phyloP scores from a whole-genome alignment of 306 rosid genomes.

The Pyrus pyrifolia region DNA sequence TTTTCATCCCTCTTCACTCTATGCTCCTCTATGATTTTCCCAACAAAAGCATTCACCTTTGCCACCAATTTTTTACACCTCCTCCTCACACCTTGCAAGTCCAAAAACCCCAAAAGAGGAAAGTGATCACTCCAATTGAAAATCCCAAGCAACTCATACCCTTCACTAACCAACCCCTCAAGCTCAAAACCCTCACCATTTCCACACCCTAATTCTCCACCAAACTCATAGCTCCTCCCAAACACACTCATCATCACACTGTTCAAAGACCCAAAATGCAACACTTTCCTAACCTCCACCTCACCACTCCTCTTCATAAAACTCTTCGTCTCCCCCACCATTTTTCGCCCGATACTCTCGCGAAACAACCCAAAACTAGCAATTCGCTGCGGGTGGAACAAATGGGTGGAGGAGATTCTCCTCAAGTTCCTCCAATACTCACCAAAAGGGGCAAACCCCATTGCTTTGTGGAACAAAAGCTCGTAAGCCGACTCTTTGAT shows the following conservation, averaged over 20 bases:
- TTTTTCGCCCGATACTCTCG: conserved; percentile 24
- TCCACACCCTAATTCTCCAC: not conserved
- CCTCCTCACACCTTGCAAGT: conserved; percentile 61
- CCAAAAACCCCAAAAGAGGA: conserved; percentile 56
- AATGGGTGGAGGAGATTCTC: conserved; percentile 49
- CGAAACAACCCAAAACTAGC: conserved; percentile 27
- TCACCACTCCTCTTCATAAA: conserved; percentile 25
- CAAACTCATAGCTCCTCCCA: conserved; percentile 52
- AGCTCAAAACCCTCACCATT: conserved; percentile 28
- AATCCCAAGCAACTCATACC: conserved; percentile 65
- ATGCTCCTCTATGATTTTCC: conserved; percentile 53
- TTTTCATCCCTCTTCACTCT: conserved; percentile 18
- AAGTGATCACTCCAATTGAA: conserved; percentile 79
- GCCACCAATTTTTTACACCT: conserved; percentile 46
- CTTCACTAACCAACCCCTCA: conserved; percentile 58
- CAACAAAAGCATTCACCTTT: conserved; percentile 59
- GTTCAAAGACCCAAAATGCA: conserved; percentile 55
- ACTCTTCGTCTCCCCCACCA: conserved; percentile 23
- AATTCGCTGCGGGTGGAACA: conserved; percentile 52
- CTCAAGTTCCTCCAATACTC: conserved; percentile 77
- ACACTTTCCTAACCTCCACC: conserved; percentile 44
- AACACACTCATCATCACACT: conserved; percentile 75
- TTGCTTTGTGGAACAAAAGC: conserved; percentile 66
- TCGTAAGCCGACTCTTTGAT: conserved; percentile 70
- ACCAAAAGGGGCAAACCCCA: conserved; percentile 78